Conservation (phyloP, 208 protist species). For the Wallacemonas sp. region DNA sequence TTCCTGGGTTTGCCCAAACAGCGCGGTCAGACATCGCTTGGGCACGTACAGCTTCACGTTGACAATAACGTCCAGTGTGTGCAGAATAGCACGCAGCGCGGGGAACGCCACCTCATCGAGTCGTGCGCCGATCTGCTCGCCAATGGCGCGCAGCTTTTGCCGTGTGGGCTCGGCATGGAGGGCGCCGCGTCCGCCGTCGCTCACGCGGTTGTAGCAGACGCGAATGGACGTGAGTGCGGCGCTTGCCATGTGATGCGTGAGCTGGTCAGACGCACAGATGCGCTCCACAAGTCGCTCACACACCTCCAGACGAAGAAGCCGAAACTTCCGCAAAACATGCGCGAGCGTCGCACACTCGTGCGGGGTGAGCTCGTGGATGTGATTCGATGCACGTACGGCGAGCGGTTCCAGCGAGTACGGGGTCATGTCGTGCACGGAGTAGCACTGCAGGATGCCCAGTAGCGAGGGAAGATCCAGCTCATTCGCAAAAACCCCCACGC, state of each 20-base stretch:
- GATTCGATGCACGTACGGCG: constrained; percentile 81
- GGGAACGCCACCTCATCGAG: constrained; percentile 81
- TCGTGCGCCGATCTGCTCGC: constrained; percentile 76
- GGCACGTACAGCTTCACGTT: constrained; percentile 89
- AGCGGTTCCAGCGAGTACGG: constrained; percentile 70
- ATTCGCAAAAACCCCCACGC: constrained; percentile 79
- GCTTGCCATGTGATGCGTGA: constrained; percentile 83
- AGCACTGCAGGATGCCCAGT: constrained; percentile 87
- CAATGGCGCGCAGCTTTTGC: constrained; percentile 85
- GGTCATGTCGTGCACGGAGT: constrained; percentile 84
- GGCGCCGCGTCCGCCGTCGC: constrained; percentile 75
- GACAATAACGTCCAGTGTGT: constrained; percentile 76
- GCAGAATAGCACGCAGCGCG: constrained; percentile 54
- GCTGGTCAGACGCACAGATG: constrained; percentile 72
- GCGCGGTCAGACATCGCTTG: constrained; percentile 63
- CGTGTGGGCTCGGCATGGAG: constrained; percentile 82
- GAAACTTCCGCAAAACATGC: constrained; percentile 79
- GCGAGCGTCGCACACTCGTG: constrained; percentile 84
- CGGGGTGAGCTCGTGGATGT: constrained; percentile 80
- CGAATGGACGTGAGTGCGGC: constrained; percentile 68
- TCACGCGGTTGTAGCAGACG: constrained; percentile 70
- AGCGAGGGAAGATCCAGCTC: constrained; percentile 87
- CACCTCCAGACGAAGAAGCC: constrained; percentile 77
- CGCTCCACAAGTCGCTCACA: constrained; percentile 83
- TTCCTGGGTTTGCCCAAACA: constrained; percentile 70